Conservation (phyloP, 2,329 filamentous ascomycete species). For the Colletotrichum falcatum region DNA sequence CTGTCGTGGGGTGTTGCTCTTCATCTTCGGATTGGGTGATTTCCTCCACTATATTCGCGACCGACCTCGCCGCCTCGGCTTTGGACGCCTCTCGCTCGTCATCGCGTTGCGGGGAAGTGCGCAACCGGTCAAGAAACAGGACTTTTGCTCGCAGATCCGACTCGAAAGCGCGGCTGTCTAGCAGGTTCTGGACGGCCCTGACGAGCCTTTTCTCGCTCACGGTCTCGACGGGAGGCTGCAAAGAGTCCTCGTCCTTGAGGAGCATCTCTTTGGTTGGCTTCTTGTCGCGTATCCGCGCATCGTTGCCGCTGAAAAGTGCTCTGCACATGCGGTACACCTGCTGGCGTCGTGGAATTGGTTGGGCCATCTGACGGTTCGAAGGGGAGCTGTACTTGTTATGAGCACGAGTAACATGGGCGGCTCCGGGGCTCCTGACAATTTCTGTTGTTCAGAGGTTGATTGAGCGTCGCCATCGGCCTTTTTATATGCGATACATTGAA, state of each 20-base stretch:
- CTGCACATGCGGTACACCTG: conserved; percentile 47
- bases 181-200: conserved; percentile 43
- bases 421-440: no score
- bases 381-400: no score
- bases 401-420: no score
- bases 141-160: conserved; percentile 49
- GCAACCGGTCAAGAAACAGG: conserved; percentile 51
- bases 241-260: conserved; percentile 23
- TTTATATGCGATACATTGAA: no score
- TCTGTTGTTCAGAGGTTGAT: no score
- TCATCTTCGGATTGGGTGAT: conserved; percentile 27
- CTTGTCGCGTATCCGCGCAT: conserved; percentile 43
- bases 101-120: conserved; percentile 44
- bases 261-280: conserved; percentile 46
- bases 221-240: conserved; percentile 40
- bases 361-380: neutral
- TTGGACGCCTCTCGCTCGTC: conserved; percentile 48
- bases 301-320: conserved; percentile 45
- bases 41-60: conserved; percentile 46
- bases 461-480: no score
- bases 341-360: conserved; percentile 11
- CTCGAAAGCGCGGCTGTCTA: conserved; percentile 47
- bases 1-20: neutral
- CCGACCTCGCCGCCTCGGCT: conserved; percentile 46
- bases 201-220: conserved; percentile 41